Conservation (phyloP, 768 basidiomycete species). For the Lyophyllum shimeji region DNA sequence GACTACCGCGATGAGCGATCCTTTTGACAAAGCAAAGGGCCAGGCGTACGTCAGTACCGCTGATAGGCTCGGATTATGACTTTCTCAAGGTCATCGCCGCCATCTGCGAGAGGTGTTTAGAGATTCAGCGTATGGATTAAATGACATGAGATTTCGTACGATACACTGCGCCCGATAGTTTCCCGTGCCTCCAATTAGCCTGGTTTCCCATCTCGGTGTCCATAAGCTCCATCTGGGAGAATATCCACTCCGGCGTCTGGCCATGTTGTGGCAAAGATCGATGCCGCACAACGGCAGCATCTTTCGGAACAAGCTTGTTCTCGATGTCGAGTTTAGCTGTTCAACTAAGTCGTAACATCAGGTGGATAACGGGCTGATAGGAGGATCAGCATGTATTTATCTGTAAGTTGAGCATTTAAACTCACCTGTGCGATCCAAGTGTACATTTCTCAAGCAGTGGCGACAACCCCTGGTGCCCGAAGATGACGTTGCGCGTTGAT, state of each 20-base stretch:
- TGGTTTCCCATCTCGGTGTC: constrained; percentile 51
- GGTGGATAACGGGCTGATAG: constrained; percentile 55
- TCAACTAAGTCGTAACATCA: constrained; percentile 65
- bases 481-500: constrained; percentile 63
- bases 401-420: no score
- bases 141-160: constrained; percentile 45
- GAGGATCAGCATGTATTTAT: not conserved
- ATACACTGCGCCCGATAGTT: constrained; percentile 84
- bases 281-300: constrained; percentile 63
- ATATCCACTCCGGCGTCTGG: constrained; percentile 68
- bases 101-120: constrained; percentile 45
- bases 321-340: constrained; percentile 64
- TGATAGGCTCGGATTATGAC: constrained; percentile 81
- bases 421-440: constrained; percentile 51
- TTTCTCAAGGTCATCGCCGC: constrained; percentile 76
- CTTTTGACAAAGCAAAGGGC: constrained; percentile 57
- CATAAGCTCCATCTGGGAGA: constrained; percentile 79
- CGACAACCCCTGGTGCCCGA: constrained; percentile 56
- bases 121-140: not conserved
- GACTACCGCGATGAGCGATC: constrained; percentile 49
- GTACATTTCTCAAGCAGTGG: constrained; percentile 52
- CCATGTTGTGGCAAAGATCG: constrained; percentile 66
- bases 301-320: constrained; percentile 64
- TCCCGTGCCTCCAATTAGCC: constrained; percentile 66
- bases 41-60: constrained; percentile 77